Evolutionary conservation across 2,329 filamentous ascomycete genomes (phyloP), one percentile per base, ranked within the genome.

Genomic region (Monascus ruber): DNA sequence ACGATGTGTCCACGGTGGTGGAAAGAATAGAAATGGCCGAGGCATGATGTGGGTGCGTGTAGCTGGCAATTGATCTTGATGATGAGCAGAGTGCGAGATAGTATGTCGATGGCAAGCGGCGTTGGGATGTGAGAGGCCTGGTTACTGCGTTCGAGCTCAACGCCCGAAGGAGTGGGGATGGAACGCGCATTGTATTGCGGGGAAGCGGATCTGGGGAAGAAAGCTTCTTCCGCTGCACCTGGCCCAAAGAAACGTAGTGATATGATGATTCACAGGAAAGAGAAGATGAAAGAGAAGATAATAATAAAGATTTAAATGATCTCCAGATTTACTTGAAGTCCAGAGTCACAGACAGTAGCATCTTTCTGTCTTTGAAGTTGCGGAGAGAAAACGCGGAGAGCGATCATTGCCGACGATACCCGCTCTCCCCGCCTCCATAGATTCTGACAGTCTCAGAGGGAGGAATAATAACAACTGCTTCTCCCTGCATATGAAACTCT

Each of bases 1-100:
- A 88, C 4, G 76, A 76, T 2, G 81, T 73, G 61, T 96, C 89
- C 49, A 95, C 75, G 34, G 73, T 68, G 31, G 78, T 85, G 44
- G 79, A 83, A 28, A 96, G 70, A 33, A 85, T 73, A 5, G 88
- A 94, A 45, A 95, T 81, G 40, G 86, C 82, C 46, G 77, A 76
- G 29, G 86, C 85, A 66, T 94, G 86, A 61, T 87, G 79, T 2
- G 81, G 76, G 44, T 86, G 77, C 6, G 83, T 85, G 62, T 94
- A 88, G 33, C 77, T 86, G 42, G 88, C 83, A 50, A 83, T 71
- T 39, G 66, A 53, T 39, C 73, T 52, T 10, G 47, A 49, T 1
- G 42, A 51, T 29, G 41, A 36, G 11, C 34, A 24, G 36, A 41
- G 25, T 34, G 32, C 34, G 26, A 10, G 35, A 35, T 43, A 33